phyloP scores from a whole-genome alignment of 768 basidiomycete species.

The Hysterangium stoloniferum region DNA sequence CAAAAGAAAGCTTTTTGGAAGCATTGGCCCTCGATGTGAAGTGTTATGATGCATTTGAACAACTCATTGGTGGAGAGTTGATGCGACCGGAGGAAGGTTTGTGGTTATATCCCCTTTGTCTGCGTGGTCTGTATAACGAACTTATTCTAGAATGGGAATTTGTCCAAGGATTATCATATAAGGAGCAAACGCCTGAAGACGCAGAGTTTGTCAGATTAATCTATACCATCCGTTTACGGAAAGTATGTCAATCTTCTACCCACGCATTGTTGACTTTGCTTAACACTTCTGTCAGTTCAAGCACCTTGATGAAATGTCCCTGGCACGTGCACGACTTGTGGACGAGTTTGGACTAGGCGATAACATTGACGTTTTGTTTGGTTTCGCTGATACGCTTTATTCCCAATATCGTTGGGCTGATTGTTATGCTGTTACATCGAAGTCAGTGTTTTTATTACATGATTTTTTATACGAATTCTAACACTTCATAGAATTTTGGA shows the following conservation, averaged over 20 bases:
- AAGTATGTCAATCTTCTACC: constrained; percentile 30
- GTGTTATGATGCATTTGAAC: constrained; percentile 93
- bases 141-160: constrained; percentile 84
- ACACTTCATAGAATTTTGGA: constrained; percentile 60
- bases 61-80: constrained; percentile 88
- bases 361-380: constrained; percentile 88
- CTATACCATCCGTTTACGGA: constrained; percentile 85
- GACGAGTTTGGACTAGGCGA: constrained; percentile 79
- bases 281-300: constrained; percentile 40
- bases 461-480: constrained; percentile 3
- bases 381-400: constrained; percentile 86
- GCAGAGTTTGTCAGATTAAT: constrained; percentile 89
- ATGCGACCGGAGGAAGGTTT: constrained; percentile 92
- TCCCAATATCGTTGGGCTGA: constrained; percentile 88
- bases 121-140: not conserved
- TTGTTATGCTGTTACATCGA: constrained; percentile 80
- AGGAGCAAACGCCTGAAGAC: constrained; percentile 78
- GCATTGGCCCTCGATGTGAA: constrained; percentile 91
- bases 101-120: constrained; percentile 13
- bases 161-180: constrained; percentile 74
- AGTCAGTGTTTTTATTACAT: constrained; percentile 35
- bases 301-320: constrained; percentile 72
- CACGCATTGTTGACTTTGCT: not conserved
- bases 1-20: constrained; percentile 94
- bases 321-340: constrained; percentile 70